phyloP scores from a whole-genome alignment of 75 land plant species.

The Larix kaempferi region DNA sequence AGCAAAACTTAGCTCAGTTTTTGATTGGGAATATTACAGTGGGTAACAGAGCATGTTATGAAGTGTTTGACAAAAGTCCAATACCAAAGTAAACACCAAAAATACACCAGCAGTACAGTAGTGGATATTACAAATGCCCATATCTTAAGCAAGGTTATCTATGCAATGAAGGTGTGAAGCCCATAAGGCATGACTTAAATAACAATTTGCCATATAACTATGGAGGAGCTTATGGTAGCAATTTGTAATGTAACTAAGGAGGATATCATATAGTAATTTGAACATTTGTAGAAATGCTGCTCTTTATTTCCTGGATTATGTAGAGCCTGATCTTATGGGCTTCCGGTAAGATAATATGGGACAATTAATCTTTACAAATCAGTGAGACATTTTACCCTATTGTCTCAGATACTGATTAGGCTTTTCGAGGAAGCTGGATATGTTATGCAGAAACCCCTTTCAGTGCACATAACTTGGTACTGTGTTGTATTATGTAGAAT shows the following conservation, averaged over 20 bases:
- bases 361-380: not conserved
- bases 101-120: too few species aligned
- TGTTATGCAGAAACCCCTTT: not conserved
- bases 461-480: not conserved
- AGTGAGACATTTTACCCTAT: not conserved
- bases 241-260: not conserved
- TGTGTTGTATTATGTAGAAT: not conserved
- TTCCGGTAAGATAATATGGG: not conserved
- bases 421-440: not conserved
- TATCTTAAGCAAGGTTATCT: too few species aligned
- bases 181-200: too few species aligned
- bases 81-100: too few species aligned
- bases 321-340: not conserved
- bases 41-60: too few species aligned
- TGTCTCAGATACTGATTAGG: not conserved
- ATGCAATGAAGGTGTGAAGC: too few species aligned
- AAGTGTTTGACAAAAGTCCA: too few species aligned
- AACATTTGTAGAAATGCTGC: not conserved
- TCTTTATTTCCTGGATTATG: not conserved
- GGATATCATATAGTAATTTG: not conserved
- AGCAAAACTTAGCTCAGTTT: too few species aligned
- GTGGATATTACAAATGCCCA: too few species aligned
- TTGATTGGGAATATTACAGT: too few species aligned
- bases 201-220: too few species aligned
- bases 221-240: not conserved